Evolutionary conservation across 2,329 filamentous ascomycete species (phyloP), one percentile per base, ranked within the genome.

Genomic region (Aureobasidium pullulans): DNA sequence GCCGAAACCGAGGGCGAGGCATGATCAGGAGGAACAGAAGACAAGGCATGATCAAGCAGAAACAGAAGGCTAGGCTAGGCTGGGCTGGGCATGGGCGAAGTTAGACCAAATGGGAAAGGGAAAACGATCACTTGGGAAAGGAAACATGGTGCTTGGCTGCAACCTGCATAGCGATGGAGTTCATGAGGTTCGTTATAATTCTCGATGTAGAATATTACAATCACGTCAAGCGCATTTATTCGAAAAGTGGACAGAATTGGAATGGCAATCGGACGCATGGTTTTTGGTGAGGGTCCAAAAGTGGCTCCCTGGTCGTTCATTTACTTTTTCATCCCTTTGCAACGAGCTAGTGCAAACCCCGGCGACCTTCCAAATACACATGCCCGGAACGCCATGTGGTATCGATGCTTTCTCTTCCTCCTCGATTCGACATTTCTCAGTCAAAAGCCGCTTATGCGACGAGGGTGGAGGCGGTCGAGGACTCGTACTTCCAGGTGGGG

Each of bases 401-500:
- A 29, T 47, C 29, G 44, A 48, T 37, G 34, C 53, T 58, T 46
- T 36, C 39, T 56, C 53, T 58, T 46, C 28, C 39, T 56, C 50
- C 42, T 50, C 46, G 43, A 7, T 23, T 34, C 31, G 40, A 52
- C 58, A 29, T 60, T 53, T 46, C 36, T 56, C 48, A 44, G 40
- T 52, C 57, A 19, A 28, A n/a, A 19, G 39, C 49, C 72, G 75
- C 78, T 87, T 93, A 96, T 79, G 91, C 85, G 77, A 96, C 91
- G 72, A 96, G 82, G 76, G 91, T 96, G 84, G 84, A 89, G 80
- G 93, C 93, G 71, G 93, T 97, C 77, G 93, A 90, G 78, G 85
- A 90, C 89, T 97, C 93, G 85, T 97, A 97, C 83, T 90, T 92
- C 93, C 93, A 97, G 82, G 90, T 97, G 70, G 93, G 93, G 73